Base-by-base conservation (phyloP, 208 protist species). In the Histomonas meleagridis region DNA sequence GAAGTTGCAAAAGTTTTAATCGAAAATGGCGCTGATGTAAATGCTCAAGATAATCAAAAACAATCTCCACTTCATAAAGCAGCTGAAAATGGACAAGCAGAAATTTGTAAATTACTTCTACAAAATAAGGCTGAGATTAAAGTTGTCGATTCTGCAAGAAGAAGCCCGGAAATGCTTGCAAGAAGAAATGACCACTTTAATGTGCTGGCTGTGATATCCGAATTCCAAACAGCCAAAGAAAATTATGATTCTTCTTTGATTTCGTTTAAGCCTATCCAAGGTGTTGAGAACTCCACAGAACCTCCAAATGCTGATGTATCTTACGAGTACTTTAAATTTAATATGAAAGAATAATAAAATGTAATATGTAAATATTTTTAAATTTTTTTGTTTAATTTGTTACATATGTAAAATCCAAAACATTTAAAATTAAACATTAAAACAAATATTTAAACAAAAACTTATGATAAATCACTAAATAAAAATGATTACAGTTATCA, bases 41-140 rank as follows among this genome's bases (percentile, higher is more conserved):
- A 81, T 43, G 70, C 70, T 53, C 48, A 35, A 51, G 70, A 81
- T 81, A 51, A 81, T 12, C 70, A 81, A 26, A 81, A 81, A 51
- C 35, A 51, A 23, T 53, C 70, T 32, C 70, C 70, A 51, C 21
- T 81, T 12, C 43, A 51, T 51, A 32, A 1, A 12, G 70, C 70
- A 32, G 70, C 43, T 32, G 35, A 32, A 28, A 32, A 51, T n/a
- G 43, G 43, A 12, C 43, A 48, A 12, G 70, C 12, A n/a, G 70
- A 81, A 46, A 43, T 51, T 3, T 51, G 35, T 23, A 21, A 81
- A 81, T 4, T 32, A 16, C 28, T 81, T 5, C 10, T 81, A 32
- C 16, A 81, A 32, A 26, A 28, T n/a, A 43, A 43, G 12, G 70
- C 70, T 32, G 70, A 81, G 51, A 1, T 81, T 1, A 51, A 81